Conservation (phyloP, 257 asterid species). For the Penstemon newberryi region DNA sequence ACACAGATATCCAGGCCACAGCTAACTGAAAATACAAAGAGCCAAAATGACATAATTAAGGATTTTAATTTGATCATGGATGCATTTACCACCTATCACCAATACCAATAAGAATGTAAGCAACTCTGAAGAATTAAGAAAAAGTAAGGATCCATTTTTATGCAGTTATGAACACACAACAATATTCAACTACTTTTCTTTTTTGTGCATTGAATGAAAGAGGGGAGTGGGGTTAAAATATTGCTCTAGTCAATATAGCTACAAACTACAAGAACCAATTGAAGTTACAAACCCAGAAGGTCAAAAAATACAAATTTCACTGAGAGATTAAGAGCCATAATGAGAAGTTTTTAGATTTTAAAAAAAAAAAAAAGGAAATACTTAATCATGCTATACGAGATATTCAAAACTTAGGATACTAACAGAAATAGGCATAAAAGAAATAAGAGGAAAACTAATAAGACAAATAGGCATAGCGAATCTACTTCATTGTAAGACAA, state of each 20-base stretch:
- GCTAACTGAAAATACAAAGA: conserved; percentile 20
- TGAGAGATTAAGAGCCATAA: background rate
- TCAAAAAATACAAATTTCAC: conserved; percentile 2
- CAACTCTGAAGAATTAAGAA: conserved; percentile 3
- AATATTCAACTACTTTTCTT: no score
- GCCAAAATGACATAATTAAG: conserved; percentile 13
- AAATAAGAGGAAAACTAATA: background rate
- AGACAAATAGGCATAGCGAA: background rate
- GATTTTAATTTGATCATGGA: background rate
- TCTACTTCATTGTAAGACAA: background rate
- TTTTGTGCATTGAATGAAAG: no score
- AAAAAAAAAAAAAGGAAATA: background rate
- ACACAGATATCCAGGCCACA: conserved; percentile 8
- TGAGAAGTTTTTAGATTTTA: conserved; percentile 16
- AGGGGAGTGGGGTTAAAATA: background rate
- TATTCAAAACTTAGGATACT: background rate
- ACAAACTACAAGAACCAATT: conserved; percentile 4
- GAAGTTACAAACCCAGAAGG: conserved; percentile 3
- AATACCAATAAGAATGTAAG: background rate
- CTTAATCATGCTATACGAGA: background rate
- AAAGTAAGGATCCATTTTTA: background rate
- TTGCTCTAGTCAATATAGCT: background rate
- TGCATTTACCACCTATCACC: background rate
- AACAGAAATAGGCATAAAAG: background rate
- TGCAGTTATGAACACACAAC: background rate